phyloP scores from a whole-genome alignment of 2,329 filamentous ascomycete species.

The Bipolaris cookei region DNA sequence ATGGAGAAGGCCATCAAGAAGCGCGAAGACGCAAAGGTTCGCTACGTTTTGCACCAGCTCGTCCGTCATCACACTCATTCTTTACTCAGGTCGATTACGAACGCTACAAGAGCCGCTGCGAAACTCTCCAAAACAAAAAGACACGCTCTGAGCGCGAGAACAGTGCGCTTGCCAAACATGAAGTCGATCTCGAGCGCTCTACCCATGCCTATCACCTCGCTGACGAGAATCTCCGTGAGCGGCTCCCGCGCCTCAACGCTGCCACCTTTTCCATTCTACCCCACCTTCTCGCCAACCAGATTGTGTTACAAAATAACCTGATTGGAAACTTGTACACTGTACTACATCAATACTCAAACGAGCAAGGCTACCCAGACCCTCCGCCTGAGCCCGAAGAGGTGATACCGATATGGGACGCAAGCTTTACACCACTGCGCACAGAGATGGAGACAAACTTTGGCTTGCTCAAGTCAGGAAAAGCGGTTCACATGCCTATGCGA shows the following conservation, averaged over 20 bases:
- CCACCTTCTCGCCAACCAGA: slow-evolving; percentile 70
- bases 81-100: slow-evolving; percentile 73
- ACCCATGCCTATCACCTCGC: slow-evolving; percentile 76
- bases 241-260: slow-evolving; percentile 73
- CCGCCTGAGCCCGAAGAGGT: slow-evolving; percentile 76
- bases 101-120: slow-evolving; percentile 73
- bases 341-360: slow-evolving; percentile 74
- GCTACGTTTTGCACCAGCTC: not conserved
- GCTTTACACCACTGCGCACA: slow-evolving; percentile 67
- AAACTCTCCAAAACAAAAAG: slow-evolving; percentile 72
- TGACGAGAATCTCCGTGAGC: slow-evolving; percentile 74
- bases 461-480: slow-evolving; percentile 71
- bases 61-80: slow-evolving; percentile 15
- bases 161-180: slow-evolving; percentile 70
- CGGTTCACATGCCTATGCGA: slow-evolving; percentile 63
- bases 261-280: slow-evolving; percentile 77
- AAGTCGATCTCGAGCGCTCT: slow-evolving; percentile 70
- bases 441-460: slow-evolving; percentile 69
- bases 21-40: slow-evolving; percentile 75
- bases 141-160: slow-evolving; percentile 77
- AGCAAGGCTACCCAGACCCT: slow-evolving; percentile 72
- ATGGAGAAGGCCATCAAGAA: slow-evolving; percentile 86
- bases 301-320: slow-evolving; percentile 78
- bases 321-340: slow-evolving; percentile 80
- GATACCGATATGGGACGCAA: slow-evolving; percentile 67